Evolutionary conservation across 345 rosid genomes (phyloP).

Genomic region (Eucalyptus curtisii): DNA sequence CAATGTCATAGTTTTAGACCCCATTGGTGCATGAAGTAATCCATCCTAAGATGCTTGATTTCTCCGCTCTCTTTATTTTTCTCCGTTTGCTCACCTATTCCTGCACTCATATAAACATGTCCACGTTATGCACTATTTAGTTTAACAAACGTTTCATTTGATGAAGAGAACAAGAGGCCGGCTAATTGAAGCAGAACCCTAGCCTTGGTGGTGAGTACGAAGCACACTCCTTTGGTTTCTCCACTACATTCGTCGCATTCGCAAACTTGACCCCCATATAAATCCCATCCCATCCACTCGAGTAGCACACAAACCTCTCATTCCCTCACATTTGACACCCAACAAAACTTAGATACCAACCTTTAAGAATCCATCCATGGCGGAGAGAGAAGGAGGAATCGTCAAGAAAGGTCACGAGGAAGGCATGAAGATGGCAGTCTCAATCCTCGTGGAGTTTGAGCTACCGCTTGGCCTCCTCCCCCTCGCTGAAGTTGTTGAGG

Average conservation of each 20-base stretch:
- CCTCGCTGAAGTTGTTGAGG: constrained; percentile 34
- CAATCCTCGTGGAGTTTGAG: constrained; percentile 24
- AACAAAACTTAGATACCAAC: background rate
- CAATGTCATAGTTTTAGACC: background rate
- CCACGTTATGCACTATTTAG: background rate
- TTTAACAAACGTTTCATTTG: background rate
- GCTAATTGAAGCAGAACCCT: background rate
- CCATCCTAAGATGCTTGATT: background rate
- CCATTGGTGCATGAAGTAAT: background rate
- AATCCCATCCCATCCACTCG: background rate
- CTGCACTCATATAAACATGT: background rate
- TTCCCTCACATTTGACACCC: background rate
- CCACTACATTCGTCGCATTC: constrained; percentile 2
- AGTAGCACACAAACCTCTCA: background rate
- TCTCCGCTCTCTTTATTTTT: background rate
- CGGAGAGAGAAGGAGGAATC: constrained; percentile 33
- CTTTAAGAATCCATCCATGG: constrained; percentile 8
- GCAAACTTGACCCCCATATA: background rate
- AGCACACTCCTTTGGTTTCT: constrained; percentile 14
- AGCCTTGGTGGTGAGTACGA: constrained; percentile 3
- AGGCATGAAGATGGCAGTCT: constrained; percentile 12
- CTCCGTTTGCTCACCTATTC: background rate
- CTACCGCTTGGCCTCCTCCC: constrained; percentile 51
- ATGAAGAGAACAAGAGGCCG: background rate
- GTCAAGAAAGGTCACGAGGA: constrained; percentile 28